Evolutionary conservation across 1,284 basidiomycete genomes (phyloP).

Genomic region (Chondrostereum purpureum): DNA sequence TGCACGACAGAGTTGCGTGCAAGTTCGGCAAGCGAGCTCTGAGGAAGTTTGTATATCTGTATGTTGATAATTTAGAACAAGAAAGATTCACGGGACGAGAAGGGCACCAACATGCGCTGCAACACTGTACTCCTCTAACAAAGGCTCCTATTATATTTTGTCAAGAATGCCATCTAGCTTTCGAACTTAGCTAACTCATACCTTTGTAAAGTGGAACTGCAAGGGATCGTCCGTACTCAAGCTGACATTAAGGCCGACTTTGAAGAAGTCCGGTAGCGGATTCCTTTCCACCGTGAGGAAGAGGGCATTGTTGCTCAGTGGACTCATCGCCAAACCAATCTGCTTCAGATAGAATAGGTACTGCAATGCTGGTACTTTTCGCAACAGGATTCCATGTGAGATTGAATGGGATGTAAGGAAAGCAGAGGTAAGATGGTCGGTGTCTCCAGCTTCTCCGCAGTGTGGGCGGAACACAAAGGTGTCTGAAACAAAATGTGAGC

Average conservation of each 20-base stretch:
- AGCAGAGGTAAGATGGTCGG: conserved; percentile 93
- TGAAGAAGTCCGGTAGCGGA: conserved; percentile 96
- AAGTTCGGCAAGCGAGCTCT: conserved; percentile 81
- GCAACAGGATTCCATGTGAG: conserved; percentile 94
- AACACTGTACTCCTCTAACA: conserved; percentile 96
- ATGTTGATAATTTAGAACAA: conserved; percentile 4
- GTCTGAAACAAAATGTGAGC: conserved; percentile 40
- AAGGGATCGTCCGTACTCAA: conserved; percentile 94
- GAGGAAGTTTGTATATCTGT: conserved; percentile 88
- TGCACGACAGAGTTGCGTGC: conserved; percentile 96
- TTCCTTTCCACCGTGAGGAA: conserved; percentile 98
- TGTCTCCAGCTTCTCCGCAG: conserved; percentile 97
- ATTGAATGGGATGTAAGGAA: conserved; percentile 98
- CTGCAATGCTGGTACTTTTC: conserved; percentile 92
- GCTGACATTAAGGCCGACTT: conserved; percentile 93
- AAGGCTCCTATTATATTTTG: conserved; percentile 91
- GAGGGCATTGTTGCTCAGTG: conserved; percentile 94
- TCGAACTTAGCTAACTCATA: conserved; percentile 26
- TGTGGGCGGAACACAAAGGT: conserved; percentile 98
- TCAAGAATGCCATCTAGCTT: conserved; percentile 5
- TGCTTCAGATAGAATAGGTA: conserved; percentile 96
- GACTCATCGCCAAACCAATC: conserved; percentile 97
- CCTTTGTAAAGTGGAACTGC: conserved; percentile 97
- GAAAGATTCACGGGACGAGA: not conserved
- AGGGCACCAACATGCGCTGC: conserved; percentile 76